These are phyloP conservation scores for Imleria badia DNA, from an alignment of 768 basidiomycete genomes.

Conservation along the genomic window DNA sequence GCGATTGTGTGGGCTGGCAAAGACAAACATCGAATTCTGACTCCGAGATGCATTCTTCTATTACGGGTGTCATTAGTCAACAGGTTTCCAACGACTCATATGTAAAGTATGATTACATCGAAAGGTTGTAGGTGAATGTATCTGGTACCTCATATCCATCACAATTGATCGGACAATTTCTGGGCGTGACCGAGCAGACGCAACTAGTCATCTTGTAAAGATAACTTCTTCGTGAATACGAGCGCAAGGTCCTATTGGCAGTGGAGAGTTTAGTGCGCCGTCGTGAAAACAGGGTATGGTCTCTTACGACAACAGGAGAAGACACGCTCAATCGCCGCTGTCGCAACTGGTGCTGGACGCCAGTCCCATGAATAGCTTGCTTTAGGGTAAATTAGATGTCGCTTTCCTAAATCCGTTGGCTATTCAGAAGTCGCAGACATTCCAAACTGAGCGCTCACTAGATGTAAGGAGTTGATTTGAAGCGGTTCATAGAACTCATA, in stretches of 20 bases:
- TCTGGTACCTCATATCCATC: neutral
- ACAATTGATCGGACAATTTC: neutral
- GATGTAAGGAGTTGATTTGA: neutral
- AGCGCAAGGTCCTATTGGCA: conserved; percentile 26
- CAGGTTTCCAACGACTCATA: neutral
- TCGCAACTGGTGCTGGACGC: neutral
- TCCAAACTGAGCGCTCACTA: conserved; percentile 6
- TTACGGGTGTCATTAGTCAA: neutral
- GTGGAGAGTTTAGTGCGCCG: conserved; percentile 1
- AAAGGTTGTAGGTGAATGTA: neutral
- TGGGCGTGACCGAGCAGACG: too few species aligned
- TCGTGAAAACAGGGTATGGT: neutral
- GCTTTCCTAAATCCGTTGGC: conserved; percentile 10
- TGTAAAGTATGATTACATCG: conserved; percentile 6
- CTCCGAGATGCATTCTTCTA: conserved; percentile 24
- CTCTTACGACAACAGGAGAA: conserved; percentile 24
- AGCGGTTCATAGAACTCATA: neutral
- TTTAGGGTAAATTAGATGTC: neutral
- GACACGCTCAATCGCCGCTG: conserved; percentile 17
- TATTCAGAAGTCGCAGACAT: neutral
- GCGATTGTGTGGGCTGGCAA: conserved; percentile 77
- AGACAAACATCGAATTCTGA: conserved; percentile 63
- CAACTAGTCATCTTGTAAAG: neutral
- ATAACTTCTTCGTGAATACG: conserved; percentile 4
- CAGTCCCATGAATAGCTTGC: conserved; percentile 6